Evolutionary conservation across 176 grass and related monocot species (phyloP).

Genomic region (Carex littledalei): DNA sequence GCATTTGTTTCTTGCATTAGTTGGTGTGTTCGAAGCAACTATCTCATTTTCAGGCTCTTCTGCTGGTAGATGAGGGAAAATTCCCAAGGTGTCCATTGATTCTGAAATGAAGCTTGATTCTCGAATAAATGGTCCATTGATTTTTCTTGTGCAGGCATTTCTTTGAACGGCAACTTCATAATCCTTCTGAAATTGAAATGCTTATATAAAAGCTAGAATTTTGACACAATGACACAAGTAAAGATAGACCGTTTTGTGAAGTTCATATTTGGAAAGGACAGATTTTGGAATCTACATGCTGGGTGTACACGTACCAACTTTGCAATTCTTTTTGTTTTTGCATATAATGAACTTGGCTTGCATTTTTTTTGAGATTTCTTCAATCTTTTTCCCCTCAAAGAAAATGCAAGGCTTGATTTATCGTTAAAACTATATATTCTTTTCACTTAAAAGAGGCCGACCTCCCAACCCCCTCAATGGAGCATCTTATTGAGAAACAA

Average conservation of each 20-base stretch:
- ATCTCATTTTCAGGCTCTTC: conserved; percentile 40
- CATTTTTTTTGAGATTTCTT: background rate
- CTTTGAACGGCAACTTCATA: conserved; percentile 14
- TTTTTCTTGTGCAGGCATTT: conserved; percentile 42
- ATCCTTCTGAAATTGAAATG: conserved; percentile 40
- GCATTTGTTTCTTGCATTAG: conserved; percentile 17
- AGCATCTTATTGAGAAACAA: background rate
- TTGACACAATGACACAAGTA: background rate
- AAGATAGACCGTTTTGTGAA: too few relatives aligned
- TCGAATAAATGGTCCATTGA: conserved; percentile 36
- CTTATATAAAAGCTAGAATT: background rate
- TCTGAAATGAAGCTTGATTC: conserved; percentile 95
- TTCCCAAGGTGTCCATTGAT: conserved; percentile 42
- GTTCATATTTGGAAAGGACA: background rate
- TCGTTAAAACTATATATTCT: background rate
- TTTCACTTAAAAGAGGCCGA: background rate
- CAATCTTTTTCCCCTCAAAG: background rate
- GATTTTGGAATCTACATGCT: background rate
- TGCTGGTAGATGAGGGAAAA: conserved; percentile 27
- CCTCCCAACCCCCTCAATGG: background rate
- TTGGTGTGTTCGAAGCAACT: conserved; percentile 49
- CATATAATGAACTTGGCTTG: background rate
- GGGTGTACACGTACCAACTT: background rate
- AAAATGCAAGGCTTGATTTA: background rate
- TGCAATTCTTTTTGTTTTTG: background rate